Evolutionary conservation across 208 protist species (phyloP), one percentile per base, ranked within the genome.

Genomic region (Trypanosoma grayi): DNA sequence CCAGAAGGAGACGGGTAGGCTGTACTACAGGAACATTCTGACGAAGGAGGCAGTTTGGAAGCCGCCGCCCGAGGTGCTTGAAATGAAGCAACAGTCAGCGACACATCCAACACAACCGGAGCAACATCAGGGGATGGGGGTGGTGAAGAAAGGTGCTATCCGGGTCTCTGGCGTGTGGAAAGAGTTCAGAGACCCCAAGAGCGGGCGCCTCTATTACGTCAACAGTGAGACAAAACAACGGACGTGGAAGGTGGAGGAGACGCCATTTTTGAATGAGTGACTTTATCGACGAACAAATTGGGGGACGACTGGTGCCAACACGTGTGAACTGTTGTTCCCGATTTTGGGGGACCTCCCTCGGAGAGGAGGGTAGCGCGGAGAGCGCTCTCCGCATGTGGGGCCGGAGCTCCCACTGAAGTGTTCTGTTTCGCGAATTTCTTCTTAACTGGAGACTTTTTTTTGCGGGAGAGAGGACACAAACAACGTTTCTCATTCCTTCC

Each of bases 211-310:
- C 4, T 59, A 59, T 31, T 57, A 67, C 37, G 61, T 59, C 44
- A 67, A 67, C n/a, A 39, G 37, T 59, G 61, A 59, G 30, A 67
- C 50, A 40, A 67, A 59, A 31, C 44, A 54, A 1, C 25, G 51
- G 27, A 67, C 61, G 39, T 67, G 54, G 51, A 67, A 51, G 11
- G 13, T 59, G 10, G 61, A 67, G 30, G 61, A 67, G 27, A 67
- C 61, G 7, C 7, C 50, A 0, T 67, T 67, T 54, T 22, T 18
- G 28, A 44, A 14, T 2, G 47, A 54, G 22, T 54, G 36, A 24
- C 22, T 24, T 30, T 33, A 55, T 55, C 30, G 25, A 28, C 10
- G 18, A 4, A 37, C 7, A 37, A 18, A 22, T 14, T 14, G 10
- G 4, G 6, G 10, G 39, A 43, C 16, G 34, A 43, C 2, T 10